These are phyloP conservation scores for Sechiopsis laciniata DNA, from an alignment of 306 rosid species.

Conservation along the genomic window DNA sequence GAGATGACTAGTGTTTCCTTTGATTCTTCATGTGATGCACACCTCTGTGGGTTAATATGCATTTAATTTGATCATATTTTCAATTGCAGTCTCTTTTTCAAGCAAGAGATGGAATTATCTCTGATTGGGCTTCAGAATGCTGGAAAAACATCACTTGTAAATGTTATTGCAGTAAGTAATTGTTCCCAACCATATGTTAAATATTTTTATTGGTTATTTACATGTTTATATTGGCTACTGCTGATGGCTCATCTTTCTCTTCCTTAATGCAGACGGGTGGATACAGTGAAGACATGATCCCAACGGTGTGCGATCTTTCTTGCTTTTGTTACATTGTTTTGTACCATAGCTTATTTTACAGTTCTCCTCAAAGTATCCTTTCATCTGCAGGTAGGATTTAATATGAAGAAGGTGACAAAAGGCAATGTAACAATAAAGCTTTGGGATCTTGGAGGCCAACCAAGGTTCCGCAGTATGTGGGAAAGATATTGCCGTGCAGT, in stretches of 20 bases:
- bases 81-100: constrained; percentile 44
- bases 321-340: background rate
- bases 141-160: constrained; percentile 67
- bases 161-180: constrained; percentile 62
- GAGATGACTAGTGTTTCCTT: background rate
- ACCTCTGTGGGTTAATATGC: background rate
- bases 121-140: constrained; percentile 72
- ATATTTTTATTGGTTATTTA: background rate
- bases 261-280: constrained; percentile 48
- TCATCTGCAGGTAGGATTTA: constrained; percentile 58
- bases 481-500: constrained; percentile 74
- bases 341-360: background rate
- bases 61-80: background rate
- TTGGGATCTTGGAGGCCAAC: constrained; percentile 76
- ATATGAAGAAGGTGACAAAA: constrained; percentile 62
- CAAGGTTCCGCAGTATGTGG: constrained; percentile 72
- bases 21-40: background rate
- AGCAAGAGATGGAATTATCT: constrained; percentile 77
- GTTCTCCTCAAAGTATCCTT: constrained; percentile 12
- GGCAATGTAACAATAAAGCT: constrained; percentile 62
- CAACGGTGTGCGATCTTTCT: constrained; percentile 42
- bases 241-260: constrained; percentile 27
- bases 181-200: background rate
- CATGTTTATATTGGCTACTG: background rate
- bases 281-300: constrained; percentile 69